phyloP scores from a whole-genome alignment of 2,329 filamentous ascomycete genomes.

The Sporothrix inflata region DNA sequence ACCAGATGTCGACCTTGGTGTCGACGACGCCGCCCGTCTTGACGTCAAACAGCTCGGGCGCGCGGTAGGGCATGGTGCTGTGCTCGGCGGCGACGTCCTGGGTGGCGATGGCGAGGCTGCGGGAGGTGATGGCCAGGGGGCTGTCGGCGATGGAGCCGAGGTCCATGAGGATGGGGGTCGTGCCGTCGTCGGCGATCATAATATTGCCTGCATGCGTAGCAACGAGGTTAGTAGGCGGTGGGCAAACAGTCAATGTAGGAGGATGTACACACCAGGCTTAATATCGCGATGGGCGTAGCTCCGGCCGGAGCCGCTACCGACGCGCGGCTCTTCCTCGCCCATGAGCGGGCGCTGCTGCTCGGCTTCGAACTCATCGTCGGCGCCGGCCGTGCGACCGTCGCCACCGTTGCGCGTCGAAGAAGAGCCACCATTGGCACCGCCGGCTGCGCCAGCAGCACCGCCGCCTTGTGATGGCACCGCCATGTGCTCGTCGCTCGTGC shows the following conservation, averaged over 20 bases:
- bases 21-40: slow-evolving; percentile 91
- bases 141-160: slow-evolving; percentile 87
- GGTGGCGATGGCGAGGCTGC: slow-evolving; percentile 85
- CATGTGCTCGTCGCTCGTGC: slow-evolving; percentile 51
- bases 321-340: slow-evolving; percentile 69
- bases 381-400: slow-evolving; percentile 48
- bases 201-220: slow-evolving; percentile 70
- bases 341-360: slow-evolving; percentile 83
- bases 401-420: slow-evolving; percentile 32
- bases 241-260: too few relatives aligned
- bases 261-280: slow-evolving; percentile 76
- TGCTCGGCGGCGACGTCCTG: slow-evolving; percentile 96
- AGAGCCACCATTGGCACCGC: neutral
- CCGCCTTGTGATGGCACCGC: slow-evolving; percentile 47
- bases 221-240: too few relatives aligned
- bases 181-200: slow-evolving; percentile 93
- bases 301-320: slow-evolving; percentile 65
- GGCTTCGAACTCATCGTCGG: slow-evolving; percentile 63
- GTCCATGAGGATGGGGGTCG: slow-evolving; percentile 93
- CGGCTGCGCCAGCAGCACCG: slow-evolving; percentile 35
- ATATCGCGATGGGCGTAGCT: slow-evolving; percentile 96
- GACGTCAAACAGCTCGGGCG: slow-evolving; percentile 96
- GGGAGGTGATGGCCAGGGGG: slow-evolving; percentile 85
- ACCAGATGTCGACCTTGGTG: slow-evolving; percentile 98
- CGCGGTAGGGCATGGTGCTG: slow-evolving; percentile 97